These are phyloP conservation scores for Pittosporum tobira DNA, from an alignment of 129 eudicot genomes.

Conservation along the genomic window DNA sequence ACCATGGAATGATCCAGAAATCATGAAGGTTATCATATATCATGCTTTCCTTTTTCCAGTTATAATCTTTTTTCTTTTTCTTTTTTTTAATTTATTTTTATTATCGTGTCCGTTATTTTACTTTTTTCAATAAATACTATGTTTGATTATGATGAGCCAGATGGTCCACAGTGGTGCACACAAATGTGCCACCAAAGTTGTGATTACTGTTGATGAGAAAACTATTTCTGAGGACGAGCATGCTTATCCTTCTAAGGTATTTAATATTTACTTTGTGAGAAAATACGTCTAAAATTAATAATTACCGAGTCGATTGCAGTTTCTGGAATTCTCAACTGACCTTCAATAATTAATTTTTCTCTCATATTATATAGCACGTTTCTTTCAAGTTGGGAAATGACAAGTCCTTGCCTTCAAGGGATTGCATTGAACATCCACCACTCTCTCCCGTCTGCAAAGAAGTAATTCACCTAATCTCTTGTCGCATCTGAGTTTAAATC, in stretches of 20 bases:
- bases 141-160: slow-evolving; percentile 8
- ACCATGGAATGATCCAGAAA: slow-evolving; percentile 56
- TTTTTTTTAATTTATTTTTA: too few relatives aligned
- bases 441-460: slow-evolving; percentile 21
- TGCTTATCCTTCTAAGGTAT: slow-evolving; percentile 16
- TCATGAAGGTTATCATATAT: slow-evolving; percentile 33
- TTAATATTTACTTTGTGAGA: not conserved
- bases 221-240: slow-evolving; percentile 31
- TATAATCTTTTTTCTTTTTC: not conserved
- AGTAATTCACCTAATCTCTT: slow-evolving; percentile 16
- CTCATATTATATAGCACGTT: not conserved
- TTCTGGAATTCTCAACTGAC: not conserved
- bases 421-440: not conserved
- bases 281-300: not conserved
- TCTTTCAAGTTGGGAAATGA: slow-evolving; percentile 8
- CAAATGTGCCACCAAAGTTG: slow-evolving; percentile 21
- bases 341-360: not conserved
- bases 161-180: slow-evolving; percentile 50
- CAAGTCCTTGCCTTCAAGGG: slow-evolving; percentile 1
- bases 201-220: slow-evolving; percentile 29
- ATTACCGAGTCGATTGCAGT: not conserved
- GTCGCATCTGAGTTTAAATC: not conserved
- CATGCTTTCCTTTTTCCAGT: not conserved
- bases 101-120: not conserved
- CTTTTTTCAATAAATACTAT: not conserved